phyloP scores from a whole-genome alignment of 768 basidiomycete species.

The Pleurotus giganteus region DNA sequence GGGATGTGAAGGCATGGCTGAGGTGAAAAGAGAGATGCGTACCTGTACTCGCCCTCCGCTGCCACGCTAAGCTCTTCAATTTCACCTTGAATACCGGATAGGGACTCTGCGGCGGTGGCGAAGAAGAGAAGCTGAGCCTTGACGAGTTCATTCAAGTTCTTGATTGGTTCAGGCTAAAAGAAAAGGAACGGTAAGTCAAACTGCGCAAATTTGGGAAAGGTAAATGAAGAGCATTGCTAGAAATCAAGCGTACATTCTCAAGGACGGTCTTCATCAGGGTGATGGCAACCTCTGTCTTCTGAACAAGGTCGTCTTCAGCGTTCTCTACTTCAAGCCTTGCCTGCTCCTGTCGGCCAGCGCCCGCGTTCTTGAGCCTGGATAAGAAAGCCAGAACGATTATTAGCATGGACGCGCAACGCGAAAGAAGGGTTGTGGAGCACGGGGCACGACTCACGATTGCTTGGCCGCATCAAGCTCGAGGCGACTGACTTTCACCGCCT shows the following conservation, averaged over 20 bases:
- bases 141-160: slow-evolving; percentile 87
- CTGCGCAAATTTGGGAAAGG: too few relatives aligned
- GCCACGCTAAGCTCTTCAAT: slow-evolving; percentile 91
- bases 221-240: too few relatives aligned
- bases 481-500: slow-evolving; percentile 75
- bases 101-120: slow-evolving; percentile 73
- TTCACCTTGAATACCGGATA: slow-evolving; percentile 83
- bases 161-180: slow-evolving; percentile 87
- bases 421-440: neutral
- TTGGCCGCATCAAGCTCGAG: slow-evolving; percentile 91
- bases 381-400: neutral
- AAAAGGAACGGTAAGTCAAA: slow-evolving; percentile 6
- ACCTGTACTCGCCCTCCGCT: slow-evolving; percentile 96
- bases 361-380: slow-evolving; percentile 73
- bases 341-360: slow-evolving; percentile 82
- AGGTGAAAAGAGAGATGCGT: neutral
- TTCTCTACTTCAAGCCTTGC: slow-evolving; percentile 91
- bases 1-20: neutral
- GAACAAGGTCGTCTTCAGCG: slow-evolving; percentile 93
- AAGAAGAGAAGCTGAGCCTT: slow-evolving; percentile 84
- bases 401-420: too few relatives aligned
- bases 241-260: slow-evolving; percentile 93
- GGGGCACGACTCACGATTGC: slow-evolving; percentile 58
- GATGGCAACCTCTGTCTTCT: slow-evolving; percentile 97
- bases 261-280: slow-evolving; percentile 97